phyloP scores from a whole-genome alignment of 495 filamentous ascomycete genomes.

The Daldinia caldariorum region DNA sequence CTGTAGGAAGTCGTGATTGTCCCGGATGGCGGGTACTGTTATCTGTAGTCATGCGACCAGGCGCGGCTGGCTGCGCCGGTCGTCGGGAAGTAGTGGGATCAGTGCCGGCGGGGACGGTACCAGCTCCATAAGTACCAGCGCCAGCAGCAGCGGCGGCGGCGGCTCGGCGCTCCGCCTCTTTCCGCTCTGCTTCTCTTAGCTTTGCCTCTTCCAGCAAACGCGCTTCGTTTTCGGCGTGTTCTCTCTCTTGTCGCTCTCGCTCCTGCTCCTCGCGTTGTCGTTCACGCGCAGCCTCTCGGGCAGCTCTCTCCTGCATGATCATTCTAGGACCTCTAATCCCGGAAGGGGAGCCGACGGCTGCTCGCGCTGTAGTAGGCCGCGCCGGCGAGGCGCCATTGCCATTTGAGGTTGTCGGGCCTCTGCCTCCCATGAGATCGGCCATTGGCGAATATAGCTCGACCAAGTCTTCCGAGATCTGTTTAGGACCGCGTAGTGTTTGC shows the following conservation, averaged over 20 bases:
- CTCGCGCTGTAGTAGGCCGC: conserved; percentile 55
- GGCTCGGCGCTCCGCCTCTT: conserved; percentile 60
- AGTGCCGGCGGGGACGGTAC: conserved; percentile 35
- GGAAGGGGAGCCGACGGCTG: conserved; percentile 60
- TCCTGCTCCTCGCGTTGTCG: conserved; percentile 70
- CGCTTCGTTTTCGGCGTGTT: conserved; percentile 64
- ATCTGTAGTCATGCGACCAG: conserved; percentile 35
- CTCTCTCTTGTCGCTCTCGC: conserved; percentile 60
- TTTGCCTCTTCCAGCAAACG: conserved; percentile 63
- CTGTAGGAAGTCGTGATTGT: conserved; percentile 31
- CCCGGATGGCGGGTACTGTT: conserved; percentile 28
- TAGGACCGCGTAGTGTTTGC: conserved; percentile 84
- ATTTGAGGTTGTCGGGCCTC: conserved; percentile 58
- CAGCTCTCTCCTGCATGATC: conserved; percentile 77
- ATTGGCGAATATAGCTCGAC: conserved; percentile 94
- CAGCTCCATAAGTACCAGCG: conserved; percentile 57
- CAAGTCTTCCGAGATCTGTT: conserved; percentile 83
- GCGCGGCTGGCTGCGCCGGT: conserved; percentile 35
- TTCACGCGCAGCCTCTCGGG: conserved; percentile 66
- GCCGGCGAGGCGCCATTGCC: conserved; percentile 58
- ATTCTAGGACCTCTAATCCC: conserved; percentile 70
- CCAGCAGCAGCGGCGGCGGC: conserved; percentile 66
- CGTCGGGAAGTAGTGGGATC: conserved; percentile 51
- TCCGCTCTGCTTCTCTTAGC: conserved; percentile 53
- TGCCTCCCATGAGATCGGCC: conserved; percentile 78